Conservation (phyloP, 495 filamentous ascomycete species). For the Neurospora sp. region DNA sequence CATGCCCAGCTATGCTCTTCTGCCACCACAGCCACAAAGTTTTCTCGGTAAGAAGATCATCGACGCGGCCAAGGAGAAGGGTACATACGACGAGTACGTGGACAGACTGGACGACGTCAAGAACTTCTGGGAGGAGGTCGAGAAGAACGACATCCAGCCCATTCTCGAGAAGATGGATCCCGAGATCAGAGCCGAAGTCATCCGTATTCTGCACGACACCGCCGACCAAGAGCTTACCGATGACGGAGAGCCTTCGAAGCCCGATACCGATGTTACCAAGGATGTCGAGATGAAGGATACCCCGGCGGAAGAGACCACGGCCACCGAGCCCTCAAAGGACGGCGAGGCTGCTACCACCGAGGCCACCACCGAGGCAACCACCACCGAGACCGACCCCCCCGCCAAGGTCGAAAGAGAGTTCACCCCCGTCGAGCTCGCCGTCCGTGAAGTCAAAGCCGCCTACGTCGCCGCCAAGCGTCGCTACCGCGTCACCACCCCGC, state of each 20-base stretch:
- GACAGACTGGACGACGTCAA: constrained; percentile 65
- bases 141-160: constrained; percentile 64
- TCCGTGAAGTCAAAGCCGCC: constrained; percentile 67
- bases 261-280: constrained; percentile 1
- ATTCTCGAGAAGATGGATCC: constrained; percentile 47
- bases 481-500: constrained; percentile 66
- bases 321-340: background rate
- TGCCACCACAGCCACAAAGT: constrained; percentile 83
- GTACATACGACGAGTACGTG: constrained; percentile 55
- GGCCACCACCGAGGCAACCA: background rate
- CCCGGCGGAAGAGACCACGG: background rate
- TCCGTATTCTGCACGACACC: constrained; percentile 28
- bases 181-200: constrained; percentile 30
- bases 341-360: constrained; percentile 5
- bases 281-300: constrained; percentile 8
- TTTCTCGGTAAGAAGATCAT: constrained; percentile 71
- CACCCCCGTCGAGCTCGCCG: constrained; percentile 46
- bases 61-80: constrained; percentile 59
- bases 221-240: constrained; percentile 21
- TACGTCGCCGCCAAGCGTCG: constrained; percentile 66
- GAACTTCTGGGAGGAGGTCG: constrained; percentile 69
- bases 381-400: background rate
- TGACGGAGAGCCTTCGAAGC: constrained; percentile 1
- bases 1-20: constrained; percentile 79
- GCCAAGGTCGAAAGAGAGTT: constrained; percentile 18